Base-by-base conservation (phyloP, 495 filamentous ascomycete species). In the Daldinia loculata region DNA sequence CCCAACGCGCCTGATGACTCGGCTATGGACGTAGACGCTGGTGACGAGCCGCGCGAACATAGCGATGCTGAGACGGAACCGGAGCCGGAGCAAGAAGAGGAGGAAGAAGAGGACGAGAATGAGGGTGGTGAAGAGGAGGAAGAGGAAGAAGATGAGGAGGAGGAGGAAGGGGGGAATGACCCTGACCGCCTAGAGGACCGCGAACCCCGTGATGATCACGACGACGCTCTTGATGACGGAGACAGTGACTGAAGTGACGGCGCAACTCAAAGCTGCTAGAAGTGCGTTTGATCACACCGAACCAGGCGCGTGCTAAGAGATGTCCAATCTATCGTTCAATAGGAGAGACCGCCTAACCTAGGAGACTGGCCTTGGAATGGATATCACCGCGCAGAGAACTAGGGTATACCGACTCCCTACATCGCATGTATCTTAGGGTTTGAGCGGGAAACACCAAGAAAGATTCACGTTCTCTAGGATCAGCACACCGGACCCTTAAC, bases 161-260 rank as follows among this genome's bases (percentile, higher is more conserved):
- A 82, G 1, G 76, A 69, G 3, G 81, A 81, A 9, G 81, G 79
- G 8, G 80, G 78, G n/a, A 77, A 78, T 12, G 80, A 78, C 38
- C 53, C 26, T 22, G 53, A 56, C 30, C 53, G 53, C 53, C 17
- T 56, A 17, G 53, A 56, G 53, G 53, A 56, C 30, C 53, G 53
- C 3, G 30, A 56, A 22, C 29, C 30, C 8, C 29, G 53, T 17
- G 84, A 84, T 29, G 86, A 90, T 17, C 85, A 89, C 63, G 86
- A 91, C 69, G 89, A 91, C 73, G 88, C 88, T 15, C 83, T 90
- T 36, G 89, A 92, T 75, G 81, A 87, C 61, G 87, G 88, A 36
- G 82, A 83, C 56, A 87, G 85, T 60, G 85, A 87, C 36, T 87
- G 78, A 77, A 41, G 6, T 11, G n/a, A 34, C 24, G 15, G 17